Evolutionary conservation across 176 grass and related monocot genomes (phyloP), one percentile per base, ranked within the genome.

Genomic region (Musa schizocarpa): DNA sequence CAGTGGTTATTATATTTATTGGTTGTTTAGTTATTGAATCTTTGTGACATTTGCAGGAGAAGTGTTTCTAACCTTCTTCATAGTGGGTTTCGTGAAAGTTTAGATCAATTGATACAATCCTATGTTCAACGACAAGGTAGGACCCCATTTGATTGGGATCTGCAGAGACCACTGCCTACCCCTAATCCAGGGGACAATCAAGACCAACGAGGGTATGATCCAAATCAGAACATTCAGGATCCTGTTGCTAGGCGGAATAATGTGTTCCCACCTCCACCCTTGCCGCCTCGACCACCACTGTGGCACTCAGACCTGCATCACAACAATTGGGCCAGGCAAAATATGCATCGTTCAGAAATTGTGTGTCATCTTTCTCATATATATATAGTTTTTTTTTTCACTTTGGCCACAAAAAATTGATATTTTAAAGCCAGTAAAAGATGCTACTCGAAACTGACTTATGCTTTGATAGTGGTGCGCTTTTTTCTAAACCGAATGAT

Each of bases 61-160:
- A 96, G 87, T 23, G 92, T 96, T 58, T 96, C 92, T 54, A 92
- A 88, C 80, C 87, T 96, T 92, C 92, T 92, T 76, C 87, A 89
- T 11, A 96, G 89, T 48, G 64, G 89, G 57, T 92, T 96, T 81
- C 86, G 89, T 79, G 85, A 92, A 84, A 96, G 91, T 73, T 85
- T 96, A 74, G 93, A 96, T 68, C 87, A 55, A 23, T 82, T 96
- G 82, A 92, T 96, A 82, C 81, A 85, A 62, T 88, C 89, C 26
- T 92, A 96, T 73, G 84, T 96, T 52, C 81, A 92, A 52, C 81
- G 87, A 50, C 93, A 92, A 80, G 87, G 89, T 17, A 90, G 62
- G 68, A 87, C 79, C 62, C 84, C 89, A 52, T 83, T 90, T 66
- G 79, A 84, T 78, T 88, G 90, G 93, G 79, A 82, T 77, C 73